Base-by-base conservation (phyloP, 2,329 filamentous ascomycete genomes). In the Penicillium capsulatum region DNA sequence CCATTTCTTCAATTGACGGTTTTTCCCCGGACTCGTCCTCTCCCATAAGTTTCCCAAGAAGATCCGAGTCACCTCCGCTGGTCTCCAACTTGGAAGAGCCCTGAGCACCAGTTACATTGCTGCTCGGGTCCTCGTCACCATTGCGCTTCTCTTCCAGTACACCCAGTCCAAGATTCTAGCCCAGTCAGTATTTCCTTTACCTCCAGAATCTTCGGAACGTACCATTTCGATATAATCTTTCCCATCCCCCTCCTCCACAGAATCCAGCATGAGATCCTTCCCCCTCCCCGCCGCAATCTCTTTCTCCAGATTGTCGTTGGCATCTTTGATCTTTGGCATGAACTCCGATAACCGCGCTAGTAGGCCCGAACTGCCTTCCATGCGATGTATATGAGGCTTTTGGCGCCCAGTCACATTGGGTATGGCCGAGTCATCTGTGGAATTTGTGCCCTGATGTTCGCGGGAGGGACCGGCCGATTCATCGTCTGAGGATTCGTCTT, bases 211-310 rank as follows among this genome's bases (percentile, higher is more conserved):
- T 17, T 5, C 4, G 3, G 31, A 30, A 41, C 60, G 16, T 55
- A 65, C 64, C 65, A 70, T 69, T 44, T 70, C 67, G 42, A 70
- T 68, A 46, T 69, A 69, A 36, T 60, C 57, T 22, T 51, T 57
- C 17, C 60, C 60, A 28, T 51, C 55, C 6, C 55, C 54, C 7
- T 63, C 62, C 17, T 57, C 49, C 16, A 55, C 60, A 24, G 62
- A 50, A 40, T 70, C 67, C 39, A 69, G 38, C 13, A 56, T 46
- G 17, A 61, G 33, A 36, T 65, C 59, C 9, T 53, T 51, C 1
- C 45, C 53, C 17, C 56, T 48, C 1, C 63, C 63, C 2, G 60
- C 59, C 15, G 59, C 59, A 44, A 69, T 64, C 22, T 66, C 56
- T 36, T 50, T 55, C 38, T 69, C 55, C 22, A 71, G 49, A 34